phyloP scores from a whole-genome alignment of 352 stramenopile species.

The Phytophthora europaea region DNA sequence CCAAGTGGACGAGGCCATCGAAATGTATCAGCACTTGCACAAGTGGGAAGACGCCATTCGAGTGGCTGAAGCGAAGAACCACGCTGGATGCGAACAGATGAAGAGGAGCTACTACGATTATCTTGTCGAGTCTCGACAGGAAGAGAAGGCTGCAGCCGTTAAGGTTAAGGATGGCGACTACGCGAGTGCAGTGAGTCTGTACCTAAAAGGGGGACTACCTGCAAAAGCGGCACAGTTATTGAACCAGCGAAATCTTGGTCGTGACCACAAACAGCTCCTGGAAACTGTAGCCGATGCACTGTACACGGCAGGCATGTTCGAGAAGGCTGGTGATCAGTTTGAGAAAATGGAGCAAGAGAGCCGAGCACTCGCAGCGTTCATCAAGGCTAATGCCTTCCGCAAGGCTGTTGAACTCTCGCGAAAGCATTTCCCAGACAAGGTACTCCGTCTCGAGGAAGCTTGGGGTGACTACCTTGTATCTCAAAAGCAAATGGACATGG shows the following conservation, averaged over 20 bases:
- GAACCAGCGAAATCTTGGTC: constrained; percentile 86
- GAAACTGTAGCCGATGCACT: constrained; percentile 93
- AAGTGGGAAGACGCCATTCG: constrained; percentile 96
- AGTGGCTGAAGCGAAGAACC: constrained; percentile 89
- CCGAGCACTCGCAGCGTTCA: constrained; percentile 92
- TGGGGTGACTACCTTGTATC: constrained; percentile 96
- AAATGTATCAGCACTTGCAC: constrained; percentile 96
- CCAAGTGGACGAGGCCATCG: constrained; percentile 94
- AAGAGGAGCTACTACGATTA: constrained; percentile 94
- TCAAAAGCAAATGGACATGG: constrained; percentile 96
- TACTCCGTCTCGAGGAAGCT: constrained; percentile 91
- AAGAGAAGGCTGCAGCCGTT: constrained; percentile 92
- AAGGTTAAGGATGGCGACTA: constrained; percentile 95
- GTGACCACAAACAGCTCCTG: constrained; percentile 90
- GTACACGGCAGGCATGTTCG: constrained; percentile 91
- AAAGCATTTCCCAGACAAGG: constrained; percentile 92
- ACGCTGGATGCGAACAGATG: constrained; percentile 88
- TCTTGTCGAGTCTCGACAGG: constrained; percentile 92
- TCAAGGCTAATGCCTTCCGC: constrained; percentile 93
- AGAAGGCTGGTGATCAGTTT: constrained; percentile 95
- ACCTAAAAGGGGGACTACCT: constrained; percentile 93
- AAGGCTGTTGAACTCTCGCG: constrained; percentile 95
- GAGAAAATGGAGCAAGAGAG: constrained; percentile 94
- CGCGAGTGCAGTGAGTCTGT: constrained; percentile 92
- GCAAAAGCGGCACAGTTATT: constrained; percentile 92